phyloP scores from a whole-genome alignment of 768 basidiomycete species.

The Phlebiopsis gigantea region DNA sequence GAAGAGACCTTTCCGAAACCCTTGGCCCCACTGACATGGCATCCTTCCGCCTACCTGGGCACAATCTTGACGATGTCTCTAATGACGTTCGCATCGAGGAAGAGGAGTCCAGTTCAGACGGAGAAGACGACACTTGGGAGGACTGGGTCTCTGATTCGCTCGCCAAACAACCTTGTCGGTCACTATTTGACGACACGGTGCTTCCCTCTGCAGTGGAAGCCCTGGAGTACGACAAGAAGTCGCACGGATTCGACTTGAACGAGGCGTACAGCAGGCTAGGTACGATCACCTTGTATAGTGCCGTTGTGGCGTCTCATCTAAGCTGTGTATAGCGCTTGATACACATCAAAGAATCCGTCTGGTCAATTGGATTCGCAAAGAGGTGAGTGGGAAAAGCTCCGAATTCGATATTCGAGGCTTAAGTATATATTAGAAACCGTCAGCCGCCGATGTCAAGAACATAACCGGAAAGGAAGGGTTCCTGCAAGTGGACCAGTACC shows the following conservation, averaged over 20 bases:
- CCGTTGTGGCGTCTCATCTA: neutral
- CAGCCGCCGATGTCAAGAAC: slow-evolving; percentile 36
- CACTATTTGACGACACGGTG: slow-evolving; percentile 67
- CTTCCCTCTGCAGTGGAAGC: slow-evolving; percentile 58
- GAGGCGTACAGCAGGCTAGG: slow-evolving; percentile 46
- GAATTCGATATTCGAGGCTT: too few species aligned
- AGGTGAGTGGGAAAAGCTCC: too few species aligned
- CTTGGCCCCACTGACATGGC: too few species aligned
- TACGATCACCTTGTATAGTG: slow-evolving; percentile 31
- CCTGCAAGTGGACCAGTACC: slow-evolving; percentile 71
- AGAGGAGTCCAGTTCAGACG: slow-evolving; percentile 15
- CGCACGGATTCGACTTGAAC: slow-evolving; percentile 60
- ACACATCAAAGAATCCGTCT: slow-evolving; percentile 74
- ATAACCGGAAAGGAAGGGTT: slow-evolving; percentile 57
- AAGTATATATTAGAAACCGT: slow-evolving; percentile 41
- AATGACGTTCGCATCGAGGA: slow-evolving; percentile 14
- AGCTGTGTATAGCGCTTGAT: slow-evolving; percentile 54
- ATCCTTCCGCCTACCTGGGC: neutral
- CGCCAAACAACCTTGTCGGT: slow-evolving; percentile 48
- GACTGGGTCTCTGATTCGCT: slow-evolving; percentile 76
- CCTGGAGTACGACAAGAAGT: slow-evolving; percentile 53
- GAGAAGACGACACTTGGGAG: slow-evolving; percentile 63
- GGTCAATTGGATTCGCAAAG: slow-evolving; percentile 82
- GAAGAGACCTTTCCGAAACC: too few species aligned
- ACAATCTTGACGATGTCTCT: neutral